phyloP scores from a whole-genome alignment of 805 yeast genomes.

The Lipomyces lipofer region DNA sequence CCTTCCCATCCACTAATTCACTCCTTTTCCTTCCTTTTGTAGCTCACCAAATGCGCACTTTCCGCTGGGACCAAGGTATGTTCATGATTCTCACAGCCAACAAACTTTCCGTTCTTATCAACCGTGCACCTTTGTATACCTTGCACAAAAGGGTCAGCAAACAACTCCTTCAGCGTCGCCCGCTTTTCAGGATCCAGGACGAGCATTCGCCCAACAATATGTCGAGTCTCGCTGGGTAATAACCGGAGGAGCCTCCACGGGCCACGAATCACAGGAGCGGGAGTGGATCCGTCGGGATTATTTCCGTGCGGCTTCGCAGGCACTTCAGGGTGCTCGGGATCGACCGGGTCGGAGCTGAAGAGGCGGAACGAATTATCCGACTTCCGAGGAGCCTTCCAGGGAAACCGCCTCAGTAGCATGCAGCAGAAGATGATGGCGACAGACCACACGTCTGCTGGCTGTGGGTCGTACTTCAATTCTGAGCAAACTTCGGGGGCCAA shows the following conservation, averaged over 20 bases:
- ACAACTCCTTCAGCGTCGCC: constrained; percentile 56
- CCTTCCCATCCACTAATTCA: too few relatives aligned
- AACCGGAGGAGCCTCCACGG: constrained; percentile 71
- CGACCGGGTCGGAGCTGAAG: constrained; percentile 49
- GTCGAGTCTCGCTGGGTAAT: constrained; percentile 67
- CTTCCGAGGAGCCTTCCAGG: constrained; percentile 90
- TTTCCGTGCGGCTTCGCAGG: constrained; percentile 30
- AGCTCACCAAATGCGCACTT: constrained; percentile 40
- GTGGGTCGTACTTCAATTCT: constrained; percentile 68
- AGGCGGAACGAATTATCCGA: constrained; percentile 73
- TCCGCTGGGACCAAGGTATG: constrained; percentile 43
- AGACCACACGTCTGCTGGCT: constrained; percentile 91
- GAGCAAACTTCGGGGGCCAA: constrained; percentile 86
- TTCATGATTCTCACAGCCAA: constrained; percentile 36
- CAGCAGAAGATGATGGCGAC: constrained; percentile 90
- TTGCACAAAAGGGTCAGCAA: constrained; percentile 58
- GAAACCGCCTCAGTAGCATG: constrained; percentile 81
- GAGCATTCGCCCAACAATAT: constrained; percentile 65
- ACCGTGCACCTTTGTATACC: constrained; percentile 56
- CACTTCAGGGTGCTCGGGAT: constrained; percentile 27
- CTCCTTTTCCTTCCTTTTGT: constrained; percentile 35
- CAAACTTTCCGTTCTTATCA: constrained; percentile 32
- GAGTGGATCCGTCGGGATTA: constrained; percentile 34
- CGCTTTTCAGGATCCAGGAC: constrained; percentile 59
- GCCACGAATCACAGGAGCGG: constrained; percentile 54